phyloP scores from a whole-genome alignment of 1,284 basidiomycete species.

The Sanguinoderma infundibulare region DNA sequence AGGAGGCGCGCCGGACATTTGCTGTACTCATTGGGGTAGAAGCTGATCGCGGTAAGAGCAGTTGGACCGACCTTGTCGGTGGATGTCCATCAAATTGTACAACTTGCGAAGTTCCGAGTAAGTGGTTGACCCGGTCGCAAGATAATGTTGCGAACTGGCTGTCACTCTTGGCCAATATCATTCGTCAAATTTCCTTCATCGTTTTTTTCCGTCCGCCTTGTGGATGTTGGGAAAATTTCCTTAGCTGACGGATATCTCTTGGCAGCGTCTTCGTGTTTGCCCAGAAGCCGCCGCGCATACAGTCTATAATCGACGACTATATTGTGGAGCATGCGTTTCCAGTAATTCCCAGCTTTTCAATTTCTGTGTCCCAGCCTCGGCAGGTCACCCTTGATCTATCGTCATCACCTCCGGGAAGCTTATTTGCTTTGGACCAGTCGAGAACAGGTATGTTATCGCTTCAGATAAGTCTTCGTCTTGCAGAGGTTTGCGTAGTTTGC shows the following conservation, averaged over 20 bases:
- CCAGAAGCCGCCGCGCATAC: conserved; percentile 28
- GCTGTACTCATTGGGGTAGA: too few species aligned
- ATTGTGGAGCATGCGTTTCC: conserved; percentile 51
- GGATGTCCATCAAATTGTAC: not conserved
- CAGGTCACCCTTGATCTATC: conserved; percentile 29
- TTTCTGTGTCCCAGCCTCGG: conserved; percentile 55
- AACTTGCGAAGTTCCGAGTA: not conserved
- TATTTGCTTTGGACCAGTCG: conserved; percentile 24
- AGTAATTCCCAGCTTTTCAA: conserved; percentile 53
- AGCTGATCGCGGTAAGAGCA: too few species aligned
- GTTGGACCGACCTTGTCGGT: too few species aligned
- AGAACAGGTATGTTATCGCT: conserved; percentile 30
- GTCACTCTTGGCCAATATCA: too few species aligned
- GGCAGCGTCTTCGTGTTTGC: conserved; percentile 44
- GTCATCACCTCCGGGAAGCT: conserved; percentile 14
- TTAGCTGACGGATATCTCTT: conserved; percentile 3
- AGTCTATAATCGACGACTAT: conserved; percentile 18
- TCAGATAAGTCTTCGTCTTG: not conserved
- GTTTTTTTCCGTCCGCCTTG: not conserved
- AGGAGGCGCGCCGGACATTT: too few species aligned
- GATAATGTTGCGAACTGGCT: too few species aligned
- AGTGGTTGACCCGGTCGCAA: too few species aligned
- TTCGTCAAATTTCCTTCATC: too few species aligned
- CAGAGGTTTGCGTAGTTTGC: not conserved
- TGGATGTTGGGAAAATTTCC: not conserved